These are phyloP conservation scores for Hortaea werneckii DNA, from an alignment of 2,329 filamentous ascomycete genomes.

Conservation along the genomic window DNA sequence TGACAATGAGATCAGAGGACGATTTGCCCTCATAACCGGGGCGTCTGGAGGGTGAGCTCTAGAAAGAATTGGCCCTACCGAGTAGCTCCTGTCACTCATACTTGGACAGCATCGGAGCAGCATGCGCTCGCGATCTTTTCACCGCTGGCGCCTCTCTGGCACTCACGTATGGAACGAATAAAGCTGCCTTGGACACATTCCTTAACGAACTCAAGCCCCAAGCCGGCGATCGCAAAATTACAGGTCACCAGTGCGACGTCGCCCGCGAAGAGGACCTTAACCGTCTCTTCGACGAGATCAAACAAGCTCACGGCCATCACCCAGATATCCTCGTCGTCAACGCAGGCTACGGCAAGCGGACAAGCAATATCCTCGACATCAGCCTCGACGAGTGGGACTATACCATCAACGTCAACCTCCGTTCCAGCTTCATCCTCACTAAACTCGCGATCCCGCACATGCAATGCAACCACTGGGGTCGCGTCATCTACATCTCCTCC, in stretches of 20 bases:
- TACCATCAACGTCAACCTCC: slow-evolving; percentile 52
- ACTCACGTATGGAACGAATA: slow-evolving; percentile 48
- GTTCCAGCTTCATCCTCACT: slow-evolving; percentile 52
- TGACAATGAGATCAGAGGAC: slow-evolving; percentile 37
- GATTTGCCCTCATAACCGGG: slow-evolving; percentile 50
- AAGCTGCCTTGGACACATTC: slow-evolving; percentile 37
- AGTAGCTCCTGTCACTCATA: slow-evolving; percentile 1
- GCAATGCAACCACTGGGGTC: slow-evolving; percentile 50
- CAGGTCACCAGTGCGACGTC: slow-evolving; percentile 50
- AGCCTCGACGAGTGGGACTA: slow-evolving; percentile 54
- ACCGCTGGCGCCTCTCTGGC: slow-evolving; percentile 44
- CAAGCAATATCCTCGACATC: slow-evolving; percentile 43
- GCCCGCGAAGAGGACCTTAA: slow-evolving; percentile 43
- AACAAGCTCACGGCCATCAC: slow-evolving; percentile 42
- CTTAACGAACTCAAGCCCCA: slow-evolving; percentile 20
- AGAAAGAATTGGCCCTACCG: background rate
- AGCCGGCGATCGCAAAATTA: slow-evolving; percentile 32
- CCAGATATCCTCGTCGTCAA: slow-evolving; percentile 58
- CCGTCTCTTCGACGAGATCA: slow-evolving; percentile 45
- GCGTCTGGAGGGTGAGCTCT: slow-evolving; percentile 47
- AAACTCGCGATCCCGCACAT: slow-evolving; percentile 54
- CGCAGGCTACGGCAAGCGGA: slow-evolving; percentile 54
- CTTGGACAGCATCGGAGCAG: slow-evolving; percentile 46
- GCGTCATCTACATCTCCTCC: slow-evolving; percentile 54
- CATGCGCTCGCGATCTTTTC: slow-evolving; percentile 48